phyloP scores from a whole-genome alignment of 352 stramenopile genomes.

The Phytophthora quininea region DNA sequence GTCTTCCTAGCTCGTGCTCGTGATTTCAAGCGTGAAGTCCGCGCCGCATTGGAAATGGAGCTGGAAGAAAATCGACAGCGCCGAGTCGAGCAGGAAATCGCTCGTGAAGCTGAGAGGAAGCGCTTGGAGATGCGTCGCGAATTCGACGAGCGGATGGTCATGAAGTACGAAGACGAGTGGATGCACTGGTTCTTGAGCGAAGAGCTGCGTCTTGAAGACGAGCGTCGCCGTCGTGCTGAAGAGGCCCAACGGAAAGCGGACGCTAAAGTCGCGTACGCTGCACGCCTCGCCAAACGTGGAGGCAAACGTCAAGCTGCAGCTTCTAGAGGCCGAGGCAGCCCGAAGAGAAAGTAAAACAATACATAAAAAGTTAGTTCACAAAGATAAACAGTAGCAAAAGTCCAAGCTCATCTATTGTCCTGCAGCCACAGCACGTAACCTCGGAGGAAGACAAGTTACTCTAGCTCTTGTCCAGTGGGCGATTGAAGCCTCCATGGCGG shows the following conservation, averaged over 20 bases:
- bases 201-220: slow-evolving; percentile 48
- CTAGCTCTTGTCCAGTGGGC: slow-evolving; percentile 85
- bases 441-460: background rate
- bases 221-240: slow-evolving; percentile 45
- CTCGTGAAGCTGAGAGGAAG: slow-evolving; percentile 38
- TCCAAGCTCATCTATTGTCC: background rate
- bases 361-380: background rate
- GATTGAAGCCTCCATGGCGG: slow-evolving; percentile 95
- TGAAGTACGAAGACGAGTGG: slow-evolving; percentile 79
- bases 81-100: slow-evolving; percentile 52
- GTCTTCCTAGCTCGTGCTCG: slow-evolving; percentile 40
- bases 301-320: slow-evolving; percentile 49
- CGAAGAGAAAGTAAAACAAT: slow-evolving; percentile 1
- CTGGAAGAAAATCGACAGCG: slow-evolving; percentile 66
- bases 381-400: background rate
- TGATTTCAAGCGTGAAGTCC: slow-evolving; percentile 68
- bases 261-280: slow-evolving; percentile 58
- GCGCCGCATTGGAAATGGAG: slow-evolving; percentile 63
- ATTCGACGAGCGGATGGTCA: slow-evolving; percentile 55
- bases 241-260: slow-evolving; percentile 46
- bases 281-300: slow-evolving; percentile 57
- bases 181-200: slow-evolving; percentile 64
- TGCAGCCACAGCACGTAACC: background rate
- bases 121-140: slow-evolving; percentile 51
- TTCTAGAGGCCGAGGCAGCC: slow-evolving; percentile 21